Base-by-base conservation (phyloP, 1,139 yeast genomes). In the Kodamaea fungicola region DNA sequence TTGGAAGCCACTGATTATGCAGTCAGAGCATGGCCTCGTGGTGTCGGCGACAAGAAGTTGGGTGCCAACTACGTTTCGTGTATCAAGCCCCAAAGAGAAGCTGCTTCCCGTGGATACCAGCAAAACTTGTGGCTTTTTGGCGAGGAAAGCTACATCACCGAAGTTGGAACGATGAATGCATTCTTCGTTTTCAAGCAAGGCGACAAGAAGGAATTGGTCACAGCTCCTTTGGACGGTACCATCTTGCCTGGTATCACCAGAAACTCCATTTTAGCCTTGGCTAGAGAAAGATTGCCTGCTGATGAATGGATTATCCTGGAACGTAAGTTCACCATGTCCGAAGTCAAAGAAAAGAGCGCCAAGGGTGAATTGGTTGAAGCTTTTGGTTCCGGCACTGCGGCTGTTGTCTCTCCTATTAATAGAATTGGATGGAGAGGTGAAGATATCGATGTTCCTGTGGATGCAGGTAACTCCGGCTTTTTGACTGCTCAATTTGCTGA, bases 371-470 rank as follows among this genome's bases (percentile, higher is more conserved):
- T 92, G 54, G 77, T 89, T 7, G 97, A 92, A 70, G 96, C 96
- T 9, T 92, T 92, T 56, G 98, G 98, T 50, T 74, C 96, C 12
- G 97, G 98, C 54, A 92, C 98, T 39, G 97, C 98, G 39, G 97
- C 97, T 30, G 80, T 90, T 58, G 97, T 92, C 33, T 81, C 96
- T 28, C 97, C 97, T 49, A 88, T 92, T 56, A 79, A 84, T 62
- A 84, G 77, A 51, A 86, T 92, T 56, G 92, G 90, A 42, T 92
- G 80, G 78, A 72, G 75, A 43, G 92, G 83, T 38, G 64, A 80
- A 52, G 74, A 74, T 42, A 88, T 90, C 50, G 49, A 64, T 6
- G 90, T 90, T 34, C 97, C 97, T 41, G 64, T 86, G 46, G 76
- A 79, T 45, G 80, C 76, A 39, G 97, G 95, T 43, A 77, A 82